Evolutionary conservation across 176 grass and related monocot species (phyloP).

Genomic region (Bromus sterilis): DNA sequence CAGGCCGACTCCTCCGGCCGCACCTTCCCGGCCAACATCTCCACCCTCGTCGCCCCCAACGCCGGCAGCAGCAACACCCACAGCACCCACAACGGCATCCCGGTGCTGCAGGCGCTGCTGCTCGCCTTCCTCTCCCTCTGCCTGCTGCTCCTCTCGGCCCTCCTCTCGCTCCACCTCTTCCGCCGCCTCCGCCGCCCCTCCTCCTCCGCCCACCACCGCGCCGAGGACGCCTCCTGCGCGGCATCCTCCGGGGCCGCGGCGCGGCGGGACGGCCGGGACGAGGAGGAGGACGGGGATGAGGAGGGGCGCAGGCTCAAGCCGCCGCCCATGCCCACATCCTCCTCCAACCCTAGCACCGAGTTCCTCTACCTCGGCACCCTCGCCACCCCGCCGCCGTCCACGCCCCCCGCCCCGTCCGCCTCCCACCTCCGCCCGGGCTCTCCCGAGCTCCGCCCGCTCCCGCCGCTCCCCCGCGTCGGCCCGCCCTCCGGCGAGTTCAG

Average conservation of each 20-base stretch:
- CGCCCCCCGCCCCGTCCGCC: neutral
- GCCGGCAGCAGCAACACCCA: neutral
- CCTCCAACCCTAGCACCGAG: slow-evolving; percentile 47
- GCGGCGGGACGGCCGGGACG: neutral
- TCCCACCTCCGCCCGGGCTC: slow-evolving; percentile 18
- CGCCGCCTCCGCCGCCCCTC: slow-evolving; percentile 14
- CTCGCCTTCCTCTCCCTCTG: slow-evolving; percentile 37
- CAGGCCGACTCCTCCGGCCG: neutral
- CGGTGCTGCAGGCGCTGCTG: slow-evolving; percentile 41
- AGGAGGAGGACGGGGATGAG: slow-evolving; percentile 13
- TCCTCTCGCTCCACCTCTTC: slow-evolving; percentile 44
- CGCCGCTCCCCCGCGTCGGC: slow-evolving; percentile 43
- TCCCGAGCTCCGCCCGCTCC: slow-evolving; percentile 54
- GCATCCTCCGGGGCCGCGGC: neutral
- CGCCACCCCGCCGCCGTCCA: slow-evolving; percentile 15
- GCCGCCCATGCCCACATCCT: slow-evolving; percentile 49
- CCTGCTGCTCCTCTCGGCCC: slow-evolving; percentile 33
- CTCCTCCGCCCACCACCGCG: neutral
- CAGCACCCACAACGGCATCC: neutral
- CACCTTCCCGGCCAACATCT: slow-evolving; percentile 46
- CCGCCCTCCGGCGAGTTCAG: slow-evolving; percentile 40
- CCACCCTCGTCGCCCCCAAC: slow-evolving; percentile 31
- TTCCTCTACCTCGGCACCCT: slow-evolving; percentile 61
- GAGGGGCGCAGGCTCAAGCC: slow-evolving; percentile 53
- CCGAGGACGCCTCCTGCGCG: neutral